Base-by-base conservation (phyloP, 2,329 filamentous ascomycete species). In the Curvularia eragrostidis region DNA sequence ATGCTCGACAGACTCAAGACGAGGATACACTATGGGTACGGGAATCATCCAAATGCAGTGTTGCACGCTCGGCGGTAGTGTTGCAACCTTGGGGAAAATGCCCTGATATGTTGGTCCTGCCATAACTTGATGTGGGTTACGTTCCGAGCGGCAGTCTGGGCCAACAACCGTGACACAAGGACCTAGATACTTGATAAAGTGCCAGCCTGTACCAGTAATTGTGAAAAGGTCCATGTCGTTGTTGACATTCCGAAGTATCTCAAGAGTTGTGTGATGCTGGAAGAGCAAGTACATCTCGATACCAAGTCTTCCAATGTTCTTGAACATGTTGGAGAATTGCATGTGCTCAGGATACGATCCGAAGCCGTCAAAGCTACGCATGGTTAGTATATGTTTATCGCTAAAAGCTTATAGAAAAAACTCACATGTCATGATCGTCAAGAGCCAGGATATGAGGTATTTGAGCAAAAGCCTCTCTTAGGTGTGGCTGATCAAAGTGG, bases 261-360 rank as follows among this genome's bases (percentile, higher is more conserved):
- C 95, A 3, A 96, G 83, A 0, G 94, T 98, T 0, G 95, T 98
- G 76, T 99, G 95, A 73, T 99, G 95, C 74, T 99, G 95, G 83
- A 99, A 99, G 7, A 99, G 85, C 34, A 99, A 84, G 74, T 98
- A 99, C 93, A 97, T 97, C 67, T 98, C 93, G 54, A 96, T 93
- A 21, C 93, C 95, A 61, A 99, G 89, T 36, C 95, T 88, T 23
- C 95, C 95, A 71, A 98, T 96, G 73, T 98, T 98, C 80, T 96
- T 97, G 83, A 99, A 98, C 80, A 98, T 93, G 64, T 96, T 90
- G 18, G 93, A 97, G 65, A 91, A 91, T 74, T 99, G 95, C 94
- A 99, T 98, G 75, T 98, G 96, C 61, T 97, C 93, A 0, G 95
- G 95, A 71, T 98, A 99, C 1, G 93, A 97, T 28, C 95, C 95